Evolutionary conservation across 2,329 filamentous ascomycete species (phyloP).

Genomic region (Sporothrix humicola): DNA sequence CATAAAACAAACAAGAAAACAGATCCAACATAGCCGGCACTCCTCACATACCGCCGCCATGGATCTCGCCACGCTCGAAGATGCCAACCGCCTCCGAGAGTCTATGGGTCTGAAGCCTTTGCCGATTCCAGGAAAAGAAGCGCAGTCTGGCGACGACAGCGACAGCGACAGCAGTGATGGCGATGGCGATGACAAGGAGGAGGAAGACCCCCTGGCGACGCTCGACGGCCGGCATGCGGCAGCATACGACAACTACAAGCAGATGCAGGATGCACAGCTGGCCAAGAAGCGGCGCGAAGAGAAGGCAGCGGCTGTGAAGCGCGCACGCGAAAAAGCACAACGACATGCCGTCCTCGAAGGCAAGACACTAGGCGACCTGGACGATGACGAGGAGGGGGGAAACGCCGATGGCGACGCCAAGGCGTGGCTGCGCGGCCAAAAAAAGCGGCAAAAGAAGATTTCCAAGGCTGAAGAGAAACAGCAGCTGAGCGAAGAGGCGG

Average conservation of each 20-base stretch:
- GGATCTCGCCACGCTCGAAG: conserved; percentile 80
- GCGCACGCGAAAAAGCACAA: conserved; percentile 82
- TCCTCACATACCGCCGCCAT: conserved; percentile 46
- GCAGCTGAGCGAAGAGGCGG: conserved; percentile 66
- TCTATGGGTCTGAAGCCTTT: conserved; percentile 90
- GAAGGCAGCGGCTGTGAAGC: conserved; percentile 81
- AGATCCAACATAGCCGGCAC: too few relatives aligned
- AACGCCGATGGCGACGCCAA: conserved; percentile 72
- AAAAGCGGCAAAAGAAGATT: conserved; percentile 93
- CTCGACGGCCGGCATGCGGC: conserved; percentile 79
- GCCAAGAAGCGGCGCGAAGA: conserved; percentile 80
- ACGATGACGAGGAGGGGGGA: conserved; percentile 61
- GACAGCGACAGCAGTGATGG: conserved; percentile 40
- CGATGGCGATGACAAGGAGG: conserved; percentile 53
- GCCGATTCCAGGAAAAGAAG: conserved; percentile 72
- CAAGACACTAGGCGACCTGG: conserved; percentile 78
- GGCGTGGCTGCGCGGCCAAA: conserved; percentile 85
- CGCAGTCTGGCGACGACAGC: conserved; percentile 35
- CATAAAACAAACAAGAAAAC: too few relatives aligned
- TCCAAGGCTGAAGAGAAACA: conserved; percentile 81
- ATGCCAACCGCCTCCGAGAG: conserved; percentile 89
- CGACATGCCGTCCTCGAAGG: conserved; percentile 78
- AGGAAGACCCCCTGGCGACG: conserved; percentile 78
- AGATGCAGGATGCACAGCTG: conserved; percentile 70
- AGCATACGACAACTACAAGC: conserved; percentile 74